phyloP scores from a whole-genome alignment of 495 filamentous ascomycete species.

The Aspergillus ellipticus region DNA sequence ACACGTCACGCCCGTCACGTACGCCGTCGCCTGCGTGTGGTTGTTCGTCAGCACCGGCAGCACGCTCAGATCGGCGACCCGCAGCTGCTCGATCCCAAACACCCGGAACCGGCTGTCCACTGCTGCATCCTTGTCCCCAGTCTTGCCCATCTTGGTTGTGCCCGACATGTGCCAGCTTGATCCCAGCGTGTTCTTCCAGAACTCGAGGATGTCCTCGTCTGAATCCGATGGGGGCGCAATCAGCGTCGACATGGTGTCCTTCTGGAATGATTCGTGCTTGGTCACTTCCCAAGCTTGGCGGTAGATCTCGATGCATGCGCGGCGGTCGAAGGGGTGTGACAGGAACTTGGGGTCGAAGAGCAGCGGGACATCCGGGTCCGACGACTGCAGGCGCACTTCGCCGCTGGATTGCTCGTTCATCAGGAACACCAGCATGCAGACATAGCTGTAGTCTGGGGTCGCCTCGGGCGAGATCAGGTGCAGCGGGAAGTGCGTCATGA shows the following conservation, averaged over 20 bases:
- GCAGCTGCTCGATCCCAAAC: constrained; percentile 50
- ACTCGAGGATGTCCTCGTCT: constrained; percentile 54
- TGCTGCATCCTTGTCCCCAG: constrained; percentile 42
- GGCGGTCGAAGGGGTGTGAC: constrained; percentile 53
- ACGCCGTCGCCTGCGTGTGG: constrained; percentile 36
- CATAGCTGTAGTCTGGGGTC: constrained; percentile 30
- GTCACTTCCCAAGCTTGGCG: constrained; percentile 43
- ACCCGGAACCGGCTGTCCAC: constrained; percentile 56
- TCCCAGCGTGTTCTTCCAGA: constrained; percentile 33
- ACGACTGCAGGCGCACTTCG: constrained; percentile 50
- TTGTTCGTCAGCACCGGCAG: constrained; percentile 53
- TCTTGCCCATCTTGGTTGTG: constrained; percentile 59
- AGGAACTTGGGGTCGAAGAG: constrained; percentile 57
- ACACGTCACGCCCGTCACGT: constrained; percentile 1
- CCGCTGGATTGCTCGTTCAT: constrained; percentile 45
- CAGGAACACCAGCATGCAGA: constrained; percentile 26
- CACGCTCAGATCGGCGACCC: constrained; percentile 64
- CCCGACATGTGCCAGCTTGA: constrained; percentile 56
- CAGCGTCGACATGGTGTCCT: constrained; percentile 40
- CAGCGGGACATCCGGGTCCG: constrained; percentile 51
- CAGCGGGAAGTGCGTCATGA: constrained; percentile 32
- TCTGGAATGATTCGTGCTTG: constrained; percentile 40
- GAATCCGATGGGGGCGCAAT: constrained; percentile 44
- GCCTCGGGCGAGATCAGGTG: constrained; percentile 26
- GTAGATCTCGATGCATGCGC: constrained; percentile 50